phyloP scores from a whole-genome alignment of 306 rosid species.

The Quercus ilex region DNA sequence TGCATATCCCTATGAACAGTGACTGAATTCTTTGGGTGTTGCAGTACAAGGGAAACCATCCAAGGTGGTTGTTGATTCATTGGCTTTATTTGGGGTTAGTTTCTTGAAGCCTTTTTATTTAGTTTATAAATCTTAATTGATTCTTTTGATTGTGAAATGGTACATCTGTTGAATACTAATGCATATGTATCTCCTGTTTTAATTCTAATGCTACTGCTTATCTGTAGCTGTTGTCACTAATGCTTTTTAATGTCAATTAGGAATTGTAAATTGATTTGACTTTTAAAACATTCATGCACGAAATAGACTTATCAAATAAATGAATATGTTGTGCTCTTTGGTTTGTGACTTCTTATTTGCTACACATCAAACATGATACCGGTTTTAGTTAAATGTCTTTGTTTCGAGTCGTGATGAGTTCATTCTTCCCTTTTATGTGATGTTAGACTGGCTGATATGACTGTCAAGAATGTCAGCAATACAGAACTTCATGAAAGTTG shows the following conservation, averaged over 20 bases:
- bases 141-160: conserved; percentile 3
- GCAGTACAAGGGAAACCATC: conserved; percentile 97
- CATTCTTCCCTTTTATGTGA: not conserved
- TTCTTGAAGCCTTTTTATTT: conserved; percentile 36
- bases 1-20: not conserved
- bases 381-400: not conserved
- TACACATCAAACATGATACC: not conserved
- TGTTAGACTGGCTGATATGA: not conserved
- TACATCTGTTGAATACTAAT: not conserved
- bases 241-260: not conserved
- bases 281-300: not conserved
- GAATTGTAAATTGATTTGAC: not conserved
- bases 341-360: conserved; percentile 8
- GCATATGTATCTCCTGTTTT: not conserved
- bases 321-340: not conserved
- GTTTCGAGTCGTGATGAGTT: not conserved
- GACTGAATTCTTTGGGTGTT: conserved; percentile 36
- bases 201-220: not conserved
- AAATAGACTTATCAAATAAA: not conserved
- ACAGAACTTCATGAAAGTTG: not conserved
- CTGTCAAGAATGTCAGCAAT: not conserved
- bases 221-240: not conserved
- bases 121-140: conserved; percentile 13
- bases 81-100: conserved; percentile 97
- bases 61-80: conserved; percentile 79